Percentiles rank a stretch among this genome's conserved stretches.
Conservation (phyloP, 768 basidiomycete species). For the Boletus bicolor region DNA sequence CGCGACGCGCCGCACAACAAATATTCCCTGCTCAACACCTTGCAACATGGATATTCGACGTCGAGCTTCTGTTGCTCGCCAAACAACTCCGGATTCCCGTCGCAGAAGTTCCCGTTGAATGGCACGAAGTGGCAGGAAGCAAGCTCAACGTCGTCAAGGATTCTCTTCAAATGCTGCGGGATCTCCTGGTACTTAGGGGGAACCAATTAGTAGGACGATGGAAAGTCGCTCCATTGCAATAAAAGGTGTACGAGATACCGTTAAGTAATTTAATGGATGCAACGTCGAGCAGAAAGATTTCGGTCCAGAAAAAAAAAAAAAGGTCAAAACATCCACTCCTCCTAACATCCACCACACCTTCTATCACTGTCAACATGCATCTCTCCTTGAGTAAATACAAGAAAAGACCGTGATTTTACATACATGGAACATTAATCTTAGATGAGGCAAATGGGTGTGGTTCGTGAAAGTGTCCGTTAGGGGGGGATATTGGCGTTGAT, state of each 20-base stretch:
- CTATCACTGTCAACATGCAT: slow-evolving; percentile 22
- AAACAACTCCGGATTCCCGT: slow-evolving; percentile 77
- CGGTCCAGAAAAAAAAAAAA: slow-evolving; percentile 8
- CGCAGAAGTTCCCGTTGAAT: slow-evolving; percentile 81
- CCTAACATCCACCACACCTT: slow-evolving; percentile 13
- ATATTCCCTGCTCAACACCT: slow-evolving; percentile 89
- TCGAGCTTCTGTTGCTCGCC: slow-evolving; percentile 85
- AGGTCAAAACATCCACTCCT: slow-evolving; percentile 7
- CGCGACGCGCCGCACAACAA: slow-evolving; percentile 71
- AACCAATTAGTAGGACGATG: slow-evolving; percentile 82
- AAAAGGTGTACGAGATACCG: slow-evolving; percentile 25
- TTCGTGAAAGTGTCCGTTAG: slow-evolving; percentile 24
- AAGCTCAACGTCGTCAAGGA: slow-evolving; percentile 86
- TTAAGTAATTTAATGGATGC: slow-evolving; percentile 25
- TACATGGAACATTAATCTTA: slow-evolving; percentile 34
- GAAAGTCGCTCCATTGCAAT: slow-evolving; percentile 37
- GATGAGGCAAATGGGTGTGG: slow-evolving; percentile 26
- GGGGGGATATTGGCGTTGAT: slow-evolving; percentile 43
- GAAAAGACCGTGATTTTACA: slow-evolving; percentile 31
- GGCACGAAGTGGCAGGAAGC: slow-evolving; percentile 93
- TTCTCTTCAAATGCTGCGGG: slow-evolving; percentile 85
- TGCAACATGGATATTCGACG: slow-evolving; percentile 94
- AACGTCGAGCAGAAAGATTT: slow-evolving; percentile 2
- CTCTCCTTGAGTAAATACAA: slow-evolving; percentile 29
- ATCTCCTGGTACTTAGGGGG: slow-evolving; percentile 77